phyloP scores from a whole-genome alignment of 192 early-diverging fungal genomes.

The Ambispora gerdemannii region DNA sequence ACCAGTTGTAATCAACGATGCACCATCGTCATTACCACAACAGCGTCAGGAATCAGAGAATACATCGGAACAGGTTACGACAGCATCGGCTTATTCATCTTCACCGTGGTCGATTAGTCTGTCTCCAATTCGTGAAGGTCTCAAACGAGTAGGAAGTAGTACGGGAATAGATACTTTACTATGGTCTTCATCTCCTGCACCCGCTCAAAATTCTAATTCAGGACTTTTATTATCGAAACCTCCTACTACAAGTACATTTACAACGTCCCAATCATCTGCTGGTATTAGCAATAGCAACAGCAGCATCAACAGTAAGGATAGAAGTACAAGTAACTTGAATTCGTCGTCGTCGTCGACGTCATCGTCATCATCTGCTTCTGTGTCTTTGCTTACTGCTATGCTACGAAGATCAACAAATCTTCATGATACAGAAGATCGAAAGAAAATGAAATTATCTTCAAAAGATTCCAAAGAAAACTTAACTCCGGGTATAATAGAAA shows the following conservation, averaged over 20 bases:
- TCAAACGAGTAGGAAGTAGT: not conserved
- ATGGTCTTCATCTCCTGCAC: not conserved
- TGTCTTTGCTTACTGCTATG: slow-evolving; percentile 26
- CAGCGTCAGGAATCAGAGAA: too few relatives aligned
- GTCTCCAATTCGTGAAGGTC: slow-evolving; percentile 1
- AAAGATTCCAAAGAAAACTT: not conserved
- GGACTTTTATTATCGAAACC: too few relatives aligned
- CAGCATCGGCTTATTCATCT: too few relatives aligned
- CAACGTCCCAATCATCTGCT: not conserved
- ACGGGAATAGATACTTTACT: not conserved
- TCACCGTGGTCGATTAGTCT: not conserved
- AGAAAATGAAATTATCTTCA: not conserved
- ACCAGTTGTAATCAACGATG: not conserved
- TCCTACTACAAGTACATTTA: not conserved
- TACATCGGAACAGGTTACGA: too few relatives aligned
- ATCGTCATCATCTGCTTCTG: too few relatives aligned
- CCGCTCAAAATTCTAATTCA: too few relatives aligned
- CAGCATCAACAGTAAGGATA: too few relatives aligned
- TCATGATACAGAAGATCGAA: not conserved
- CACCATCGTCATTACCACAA: too few relatives aligned
- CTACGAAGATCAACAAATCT: slow-evolving; percentile 3
- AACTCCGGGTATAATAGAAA: not conserved
- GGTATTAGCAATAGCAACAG: too few relatives aligned
- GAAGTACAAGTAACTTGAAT: too few relatives aligned
- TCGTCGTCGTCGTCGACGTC: too few relatives aligned